Evolutionary conservation across 1,139 yeast species (phyloP).

Genomic region (Sugiyamaella neomexicana): DNA sequence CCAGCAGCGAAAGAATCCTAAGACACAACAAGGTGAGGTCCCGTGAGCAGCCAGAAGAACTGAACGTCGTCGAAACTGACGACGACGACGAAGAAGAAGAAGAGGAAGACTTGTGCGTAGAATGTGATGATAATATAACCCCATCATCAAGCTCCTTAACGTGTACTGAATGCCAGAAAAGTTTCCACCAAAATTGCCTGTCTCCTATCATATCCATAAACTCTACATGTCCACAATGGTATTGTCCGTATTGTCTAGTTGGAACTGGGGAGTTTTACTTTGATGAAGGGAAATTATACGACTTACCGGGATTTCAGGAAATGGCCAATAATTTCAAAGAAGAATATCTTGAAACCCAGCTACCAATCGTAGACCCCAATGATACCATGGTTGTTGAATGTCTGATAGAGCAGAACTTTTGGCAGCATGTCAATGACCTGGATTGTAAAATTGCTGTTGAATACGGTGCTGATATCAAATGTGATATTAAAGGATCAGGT

Average conservation of each 20-base stretch:
- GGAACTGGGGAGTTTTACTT: slow-evolving; percentile 92
- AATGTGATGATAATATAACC: neutral
- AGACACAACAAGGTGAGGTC: slow-evolving; percentile 35
- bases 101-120: neutral
- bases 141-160: slow-evolving; percentile 3
- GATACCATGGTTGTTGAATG: slow-evolving; percentile 27
- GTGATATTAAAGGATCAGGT: slow-evolving; percentile 52
- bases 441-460: slow-evolving; percentile 49
- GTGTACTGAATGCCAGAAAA: slow-evolving; percentile 58
- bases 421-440: slow-evolving; percentile 44
- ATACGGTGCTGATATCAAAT: slow-evolving; percentile 49
- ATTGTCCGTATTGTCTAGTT: slow-evolving; percentile 74
- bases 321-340: slow-evolving; percentile 54
- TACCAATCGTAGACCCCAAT: slow-evolving; percentile 39
- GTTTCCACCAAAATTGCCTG: slow-evolving; percentile 66
- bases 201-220: slow-evolving; percentile 45
- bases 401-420: slow-evolving; percentile 40
- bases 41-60: slow-evolving; percentile 48
- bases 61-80: neutral
- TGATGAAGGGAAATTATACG: slow-evolving; percentile 68
- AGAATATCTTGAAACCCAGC: slow-evolving; percentile 49
- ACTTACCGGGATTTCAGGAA: slow-evolving; percentile 58
- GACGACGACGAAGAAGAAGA: slow-evolving; percentile 1
- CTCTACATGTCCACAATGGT: slow-evolving; percentile 55
- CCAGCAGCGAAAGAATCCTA: neutral